These are phyloP conservation scores for Neoboletus magnificus DNA, from an alignment of 768 basidiomycete genomes.

Conservation along the genomic window DNA sequence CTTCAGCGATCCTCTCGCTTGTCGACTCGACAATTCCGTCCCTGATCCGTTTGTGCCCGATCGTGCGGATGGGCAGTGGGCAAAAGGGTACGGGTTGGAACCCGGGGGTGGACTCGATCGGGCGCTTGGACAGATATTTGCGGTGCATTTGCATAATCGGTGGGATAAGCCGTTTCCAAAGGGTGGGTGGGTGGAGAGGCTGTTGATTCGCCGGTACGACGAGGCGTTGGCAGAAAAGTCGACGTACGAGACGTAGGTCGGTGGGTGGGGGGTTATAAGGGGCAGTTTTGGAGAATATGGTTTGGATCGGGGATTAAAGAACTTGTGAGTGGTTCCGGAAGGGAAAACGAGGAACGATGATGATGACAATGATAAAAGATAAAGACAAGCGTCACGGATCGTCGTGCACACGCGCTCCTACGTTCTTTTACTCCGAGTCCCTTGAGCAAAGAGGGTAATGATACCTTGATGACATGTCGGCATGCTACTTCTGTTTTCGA, in stretches of 20 bases:
- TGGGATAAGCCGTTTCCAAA: conserved; percentile 85
- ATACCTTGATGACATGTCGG: neutral
- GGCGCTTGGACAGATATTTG: conserved; percentile 70
- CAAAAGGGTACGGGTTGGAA: conserved; percentile 47
- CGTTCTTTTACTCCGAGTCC: no score
- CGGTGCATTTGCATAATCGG: conserved; percentile 92
- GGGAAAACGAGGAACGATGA: neutral
- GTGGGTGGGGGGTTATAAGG: no score
- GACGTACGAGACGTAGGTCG: neutral
- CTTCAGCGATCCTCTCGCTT: conserved; percentile 88
- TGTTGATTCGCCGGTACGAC: conserved; percentile 67
- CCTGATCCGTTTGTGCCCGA: conserved; percentile 83
- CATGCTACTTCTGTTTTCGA: neutral
- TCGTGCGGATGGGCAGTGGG: conserved; percentile 56
- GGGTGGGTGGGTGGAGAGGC: conserved; percentile 81
- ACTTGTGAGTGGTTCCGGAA: neutral
- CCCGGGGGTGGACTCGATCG: conserved; percentile 62
- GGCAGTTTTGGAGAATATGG: neutral
- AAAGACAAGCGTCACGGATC: neutral
- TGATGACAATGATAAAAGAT: no score
- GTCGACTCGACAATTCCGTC: conserved; percentile 84
- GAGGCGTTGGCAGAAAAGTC: conserved; percentile 20
- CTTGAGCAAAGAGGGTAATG: neutral
- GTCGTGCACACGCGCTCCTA: neutral
- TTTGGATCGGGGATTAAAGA: no score